Conservation (phyloP, 2,329 filamentous ascomycete genomes). For the Sclerotinia nivalis region DNA sequence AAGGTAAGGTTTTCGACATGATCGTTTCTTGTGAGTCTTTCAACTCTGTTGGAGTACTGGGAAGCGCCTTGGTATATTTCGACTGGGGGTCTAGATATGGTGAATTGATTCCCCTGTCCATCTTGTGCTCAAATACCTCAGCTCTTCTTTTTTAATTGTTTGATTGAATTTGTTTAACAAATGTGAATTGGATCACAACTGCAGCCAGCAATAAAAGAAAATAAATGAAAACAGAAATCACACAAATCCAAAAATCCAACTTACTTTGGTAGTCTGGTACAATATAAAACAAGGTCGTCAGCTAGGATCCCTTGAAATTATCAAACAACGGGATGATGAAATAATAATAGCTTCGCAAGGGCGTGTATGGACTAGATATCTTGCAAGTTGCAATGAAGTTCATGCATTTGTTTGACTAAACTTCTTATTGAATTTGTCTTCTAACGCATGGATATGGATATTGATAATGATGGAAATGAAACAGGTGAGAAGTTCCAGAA, state of each 20-base stretch:
- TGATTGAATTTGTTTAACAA: neutral
- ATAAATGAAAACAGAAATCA: conserved; percentile 3
- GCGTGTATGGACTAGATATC: conserved; percentile 11
- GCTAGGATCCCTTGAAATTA: conserved; percentile 23
- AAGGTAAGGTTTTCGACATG: conserved; percentile 28
- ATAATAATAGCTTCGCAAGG: conserved; percentile 5
- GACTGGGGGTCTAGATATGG: conserved; percentile 28
- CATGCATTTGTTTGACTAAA: conserved; percentile 19
- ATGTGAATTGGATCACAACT: neutral
- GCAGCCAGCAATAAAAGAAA: neutral
- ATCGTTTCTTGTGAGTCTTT: conserved; percentile 13
- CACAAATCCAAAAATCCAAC: neutral
- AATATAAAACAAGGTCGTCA: conserved; percentile 22
- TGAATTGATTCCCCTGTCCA: conserved; percentile 13
- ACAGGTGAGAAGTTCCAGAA: neutral
- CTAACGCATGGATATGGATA: conserved; percentile 7
- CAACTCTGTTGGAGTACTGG: conserved; percentile 27
- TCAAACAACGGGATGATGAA: conserved; percentile 22
- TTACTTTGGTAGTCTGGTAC: neutral
- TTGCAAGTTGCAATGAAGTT: conserved; percentile 1
- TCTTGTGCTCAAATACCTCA: neutral
- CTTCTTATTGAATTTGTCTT: conserved; percentile 4
- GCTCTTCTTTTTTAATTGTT: neutral
- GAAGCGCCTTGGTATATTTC: conserved; percentile 37
- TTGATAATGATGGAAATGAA: conserved; percentile 14